A percentile compares a stretch with the other conserved stretches of the same genome.
Evolutionary conservation across 768 basidiomycete species (phyloP).

Genomic region (Pleurotus cornucopiae): DNA sequence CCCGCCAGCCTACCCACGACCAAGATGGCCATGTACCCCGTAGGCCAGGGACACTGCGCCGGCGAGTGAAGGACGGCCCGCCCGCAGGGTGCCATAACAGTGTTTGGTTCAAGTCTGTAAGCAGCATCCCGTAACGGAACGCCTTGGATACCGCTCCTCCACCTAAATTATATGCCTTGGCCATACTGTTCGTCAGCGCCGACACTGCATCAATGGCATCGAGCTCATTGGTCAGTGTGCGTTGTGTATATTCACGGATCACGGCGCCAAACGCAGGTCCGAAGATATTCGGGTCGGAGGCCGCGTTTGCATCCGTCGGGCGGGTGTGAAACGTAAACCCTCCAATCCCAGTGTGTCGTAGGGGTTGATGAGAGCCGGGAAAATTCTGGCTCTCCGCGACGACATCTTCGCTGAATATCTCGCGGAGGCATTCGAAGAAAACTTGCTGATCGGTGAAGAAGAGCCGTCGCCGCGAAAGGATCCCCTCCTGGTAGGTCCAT

Average conservation of each 20-base stretch:
- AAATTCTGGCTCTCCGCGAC: neutral
- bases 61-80: neutral
- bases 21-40: slow-evolving; percentile 1
- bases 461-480: neutral
- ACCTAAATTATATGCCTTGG: neutral
- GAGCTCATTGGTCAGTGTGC: neutral
- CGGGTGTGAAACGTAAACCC: neutral
- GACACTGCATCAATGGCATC: slow-evolving; percentile 3
- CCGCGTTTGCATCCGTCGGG: neutral
- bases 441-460: neutral
- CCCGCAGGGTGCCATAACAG: neutral
- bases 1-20: slow-evolving; percentile 6
- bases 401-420: neutral
- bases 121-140: slow-evolving; percentile 1
- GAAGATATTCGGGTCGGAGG: neutral
- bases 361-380: neutral
- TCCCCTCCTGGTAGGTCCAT: slow-evolving; percentile 2
- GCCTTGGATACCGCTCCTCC: neutral
- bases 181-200: slow-evolving; percentile 1
- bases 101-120: neutral
- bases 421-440: neutral
- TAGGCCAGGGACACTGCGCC: neutral
- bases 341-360: neutral
- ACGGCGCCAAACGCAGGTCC: neutral
- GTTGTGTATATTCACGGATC: neutral